Base-by-base conservation (phyloP, 371 early-diverging fungal species). In the Mortierella sp. region DNA sequence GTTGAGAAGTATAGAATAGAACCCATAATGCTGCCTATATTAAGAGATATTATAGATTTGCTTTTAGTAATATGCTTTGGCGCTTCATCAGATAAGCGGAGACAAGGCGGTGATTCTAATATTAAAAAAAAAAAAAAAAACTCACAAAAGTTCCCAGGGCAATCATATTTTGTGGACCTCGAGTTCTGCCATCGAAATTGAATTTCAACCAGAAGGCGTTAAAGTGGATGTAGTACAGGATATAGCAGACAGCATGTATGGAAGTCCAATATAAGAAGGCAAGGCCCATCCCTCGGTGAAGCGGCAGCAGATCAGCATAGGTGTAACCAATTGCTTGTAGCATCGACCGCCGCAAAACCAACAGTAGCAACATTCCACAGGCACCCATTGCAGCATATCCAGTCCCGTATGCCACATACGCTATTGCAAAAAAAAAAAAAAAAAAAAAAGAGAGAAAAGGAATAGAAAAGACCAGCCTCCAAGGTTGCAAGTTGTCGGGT, bases 341-440 rank as follows among this genome's bases (percentile, higher is more conserved):
- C 79, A 79, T 79, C 1, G 79, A 79, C 4, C 79, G 67, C 19
- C 79, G 61, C 11, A 79, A 55, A 4, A 79, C 66, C 19, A 79
- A 57, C 16, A 79, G 33, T 13, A 79, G 58, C 15, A 79, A 68
- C 55, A 77, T 58, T 0, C 65, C 77, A 33, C 77, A 77, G 24
- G 58, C 58, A 3, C 69, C 77, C 72, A 77, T 77, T 1, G 77
- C 77, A 19, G 77, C 77, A n/a, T 77, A 77, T 8, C 77, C 77
- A 33, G 55, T 63, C 0, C 63, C 71, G 24, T 63, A 76, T 5
- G 77, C 77, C 6, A 76, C 16, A 33, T 76, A 71, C 21, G 77
- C 77, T 76, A 60, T 19, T 36, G 24, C 9, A 28, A 28, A 28
- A 28, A 28, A 28, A 10, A 11, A 32, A 21, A 32, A 28, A 28